phyloP scores from a whole-genome alignment of 1,284 basidiomycete genomes.

The Exobasidium rhododendri region DNA sequence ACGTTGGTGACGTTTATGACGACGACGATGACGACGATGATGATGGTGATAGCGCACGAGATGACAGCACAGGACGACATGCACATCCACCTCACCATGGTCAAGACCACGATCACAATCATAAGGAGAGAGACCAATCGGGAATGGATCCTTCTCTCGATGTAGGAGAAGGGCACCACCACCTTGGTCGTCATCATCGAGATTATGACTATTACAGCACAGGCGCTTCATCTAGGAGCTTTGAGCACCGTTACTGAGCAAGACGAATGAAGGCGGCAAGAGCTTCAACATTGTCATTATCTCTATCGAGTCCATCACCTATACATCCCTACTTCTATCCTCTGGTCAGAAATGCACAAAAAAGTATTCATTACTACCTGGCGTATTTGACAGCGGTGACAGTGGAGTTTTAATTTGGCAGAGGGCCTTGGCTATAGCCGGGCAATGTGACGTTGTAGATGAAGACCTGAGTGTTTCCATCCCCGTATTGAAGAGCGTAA shows the following conservation, averaged over 20 bases:
- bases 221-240: too few species aligned
- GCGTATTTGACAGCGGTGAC: too few species aligned
- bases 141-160: too few species aligned
- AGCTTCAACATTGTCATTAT: too few species aligned
- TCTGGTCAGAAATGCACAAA: too few species aligned
- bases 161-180: not conserved
- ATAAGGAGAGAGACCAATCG: too few species aligned
- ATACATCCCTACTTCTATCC: not conserved
- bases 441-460: conserved; percentile 68
- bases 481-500: conserved; percentile 25
- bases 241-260: too few species aligned
- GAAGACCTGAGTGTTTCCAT: conserved; percentile 64
- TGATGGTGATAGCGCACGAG: not conserved
- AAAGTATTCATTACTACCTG: too few species aligned
- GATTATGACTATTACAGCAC: too few species aligned
- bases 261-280: too few species aligned
- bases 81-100: too few species aligned
- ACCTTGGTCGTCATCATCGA: not conserved
- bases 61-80: not conserved
- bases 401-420: not conserved
- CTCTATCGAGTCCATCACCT: too few species aligned
- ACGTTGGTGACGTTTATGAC: not conserved
- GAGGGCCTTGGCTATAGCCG: conserved; percentile 36
- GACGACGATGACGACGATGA: not conserved
- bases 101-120: not conserved